Base-by-base conservation (phyloP, 192 early-diverging fungal species). In the Jimgerdemannia lactiflua region DNA sequence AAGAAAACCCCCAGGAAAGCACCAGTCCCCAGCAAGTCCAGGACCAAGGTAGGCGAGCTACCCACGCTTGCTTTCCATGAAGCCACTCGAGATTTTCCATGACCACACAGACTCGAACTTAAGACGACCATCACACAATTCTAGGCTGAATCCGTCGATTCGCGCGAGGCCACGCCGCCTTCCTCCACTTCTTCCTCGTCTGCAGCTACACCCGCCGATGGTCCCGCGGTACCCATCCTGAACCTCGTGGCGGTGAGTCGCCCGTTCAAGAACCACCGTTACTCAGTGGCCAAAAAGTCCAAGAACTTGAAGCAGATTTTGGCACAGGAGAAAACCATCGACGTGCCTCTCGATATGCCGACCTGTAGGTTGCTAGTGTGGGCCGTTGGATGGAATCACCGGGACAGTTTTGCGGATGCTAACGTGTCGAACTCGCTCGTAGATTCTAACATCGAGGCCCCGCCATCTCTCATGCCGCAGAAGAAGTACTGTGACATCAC, bases 401-500 rank as follows among this genome's bases (percentile, higher is more conserved):
- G 29, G 29, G 29, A 29, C 29, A 29, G 29, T 29, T 29, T 29
- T 29, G 29, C 29, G 29, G 29, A 29, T 29, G 29, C 42, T 43
- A 64, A 70, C 40, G 39, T 20, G 63, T 71, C 17, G 10, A 44
- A 17, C 73, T 42, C 64, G 14, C 43, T 39, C 3, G 10, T 75
- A 93, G 92, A 94, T 80, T 93, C 91, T 86, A 92, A 85, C 65
- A 94, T 95, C 43, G 93, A 96, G 77, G 92, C 93, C 11, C 85
- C 93, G 71, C 95, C 95, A 39, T 95, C 95, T 40, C 81, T 96
- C 71, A 70, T 84, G 43, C 95, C 95, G 11, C 89, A 90, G 76
- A 95, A 95, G 83, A 95, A 95, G 77, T 96, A 96, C 83, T 96
- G 95, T 78, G 95, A 96, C 77, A 89, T 96, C 67, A 96, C 95